These are phyloP conservation scores for Codiaeum variegatum DNA, from an alignment of 441 rosid species.

Conservation along the genomic window DNA sequence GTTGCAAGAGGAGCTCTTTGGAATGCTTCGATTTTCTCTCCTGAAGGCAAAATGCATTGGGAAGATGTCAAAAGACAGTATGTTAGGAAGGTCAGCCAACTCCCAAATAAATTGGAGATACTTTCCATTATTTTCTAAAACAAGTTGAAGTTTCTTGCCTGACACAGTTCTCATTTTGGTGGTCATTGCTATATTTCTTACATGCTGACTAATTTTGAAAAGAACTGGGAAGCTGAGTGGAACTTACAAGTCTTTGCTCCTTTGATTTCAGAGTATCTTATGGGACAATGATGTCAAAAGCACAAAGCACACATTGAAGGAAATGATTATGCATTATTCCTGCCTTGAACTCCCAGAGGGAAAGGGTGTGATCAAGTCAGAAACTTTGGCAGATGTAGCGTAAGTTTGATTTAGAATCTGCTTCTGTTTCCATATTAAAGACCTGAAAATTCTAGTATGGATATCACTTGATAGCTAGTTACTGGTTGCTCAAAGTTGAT, in stretches of 20 bases:
- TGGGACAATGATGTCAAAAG: slow-evolving; percentile 88
- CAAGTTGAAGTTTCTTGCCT: not conserved
- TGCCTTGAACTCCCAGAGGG: slow-evolving; percentile 78
- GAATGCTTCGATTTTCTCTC: slow-evolving; percentile 87
- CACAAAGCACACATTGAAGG: slow-evolving; percentile 77
- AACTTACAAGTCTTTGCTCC: slow-evolving; percentile 17
- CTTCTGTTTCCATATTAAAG: not conserved
- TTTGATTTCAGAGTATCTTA: slow-evolving; percentile 62
- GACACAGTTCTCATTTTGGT: slow-evolving; percentile 2
- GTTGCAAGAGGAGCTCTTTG: slow-evolving; percentile 93
- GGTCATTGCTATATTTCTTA: slow-evolving; percentile 1
- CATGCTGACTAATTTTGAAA: not conserved
- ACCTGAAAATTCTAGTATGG: not conserved
- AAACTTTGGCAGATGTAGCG: slow-evolving; percentile 64
- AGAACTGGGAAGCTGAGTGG: not conserved
- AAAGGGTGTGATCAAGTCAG: slow-evolving; percentile 65
- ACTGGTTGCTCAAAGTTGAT: not conserved
- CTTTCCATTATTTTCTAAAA: not conserved
- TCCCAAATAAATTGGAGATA: not conserved
- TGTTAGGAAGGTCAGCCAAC: slow-evolving; percentile 56
- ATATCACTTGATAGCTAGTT: not conserved
- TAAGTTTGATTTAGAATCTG: slow-evolving; percentile 30
- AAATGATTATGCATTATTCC: slow-evolving; percentile 76
- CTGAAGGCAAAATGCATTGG: slow-evolving; percentile 59
- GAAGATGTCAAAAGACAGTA: slow-evolving; percentile 67